Base-by-base conservation (phyloP, 1,139 yeast genomes). In the Martiniozyma asiatica region DNA sequence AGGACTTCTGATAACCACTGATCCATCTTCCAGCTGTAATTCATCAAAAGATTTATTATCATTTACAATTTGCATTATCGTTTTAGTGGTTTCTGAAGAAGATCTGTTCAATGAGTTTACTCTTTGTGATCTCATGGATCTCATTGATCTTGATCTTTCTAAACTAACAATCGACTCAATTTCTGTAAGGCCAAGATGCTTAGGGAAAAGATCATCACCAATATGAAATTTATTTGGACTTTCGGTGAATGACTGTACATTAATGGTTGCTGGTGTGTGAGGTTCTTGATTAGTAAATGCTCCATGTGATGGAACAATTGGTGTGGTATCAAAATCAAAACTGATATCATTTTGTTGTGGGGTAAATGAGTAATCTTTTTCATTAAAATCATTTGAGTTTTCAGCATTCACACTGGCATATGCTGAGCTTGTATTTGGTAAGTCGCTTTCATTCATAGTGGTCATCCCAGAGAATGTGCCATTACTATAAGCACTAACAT, bases 191-290 rank as follows among this genome's bases (percentile, higher is more conserved):
- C 65, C 74, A 26, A 79, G 58, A 3, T 72, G 67, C 45, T 74
- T 78, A 1, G 92, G 93, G 49, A 79, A 79, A 24, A 78, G 54
- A 0, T 74, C 69, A 35, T 77, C 87, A 9, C 89, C 87, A 3
- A 42, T 34, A 27, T 42, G 47, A n/a, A 43, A 35, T 13, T 34
- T 42, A 22, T 36, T 37, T 14, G 48, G 45, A 32, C 44, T 41
- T 16, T 31, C 26, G 3, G 36, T 24, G 18, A 37, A 38, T 23
- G 40, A 37, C 19, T 30, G 37, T 34, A 35, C 24, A 17, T 35
- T 25, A 26, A 32, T 26, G 4, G 42, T 35, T n/a, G 29, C 25
- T 14, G 39, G 27, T 14, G 29, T 18, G 7, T 30, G 11, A 12
- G 19, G 18, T 14, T 33, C 18, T 4, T 38, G 33, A 20, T 36